Evolutionary conservation across 495 filamentous ascomycete species (phyloP).

Genomic region (Penicillium waksmanii): DNA sequence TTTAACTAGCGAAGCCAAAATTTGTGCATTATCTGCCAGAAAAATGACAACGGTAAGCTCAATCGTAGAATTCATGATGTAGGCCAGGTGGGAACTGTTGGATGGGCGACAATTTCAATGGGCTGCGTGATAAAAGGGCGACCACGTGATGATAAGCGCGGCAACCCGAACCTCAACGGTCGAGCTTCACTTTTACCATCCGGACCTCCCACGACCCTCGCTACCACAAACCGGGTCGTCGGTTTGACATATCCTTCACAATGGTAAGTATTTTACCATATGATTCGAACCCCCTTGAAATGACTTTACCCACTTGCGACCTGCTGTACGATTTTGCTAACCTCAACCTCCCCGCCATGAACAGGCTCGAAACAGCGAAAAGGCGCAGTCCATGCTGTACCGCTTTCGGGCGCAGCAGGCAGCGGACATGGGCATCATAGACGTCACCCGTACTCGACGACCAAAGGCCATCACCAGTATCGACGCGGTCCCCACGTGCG

Average conservation of each 20-base stretch:
- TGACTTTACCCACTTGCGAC: neutral
- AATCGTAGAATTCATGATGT: neutral
- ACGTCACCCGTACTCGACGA: slow-evolving; percentile 84
- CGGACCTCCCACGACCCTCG: slow-evolving; percentile 29
- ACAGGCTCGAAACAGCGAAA: slow-evolving; percentile 87
- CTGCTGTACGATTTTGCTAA: slow-evolving; percentile 26
- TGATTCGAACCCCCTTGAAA: neutral
- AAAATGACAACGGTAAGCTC: too few species aligned
- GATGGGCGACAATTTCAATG: neutral
- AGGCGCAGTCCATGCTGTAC: slow-evolving; percentile 99
- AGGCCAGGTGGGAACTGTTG: too few species aligned
- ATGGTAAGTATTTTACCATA: slow-evolving; percentile 35
- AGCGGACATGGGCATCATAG: slow-evolving; percentile 93
- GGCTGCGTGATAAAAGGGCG: neutral
- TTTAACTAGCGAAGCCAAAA: too few species aligned
- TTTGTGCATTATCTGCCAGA: too few species aligned
- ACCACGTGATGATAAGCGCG: slow-evolving; percentile 32
- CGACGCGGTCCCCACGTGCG: slow-evolving; percentile 80
- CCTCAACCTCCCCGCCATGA: slow-evolving; percentile 23
- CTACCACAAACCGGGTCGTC: slow-evolving; percentile 18
- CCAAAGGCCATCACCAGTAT: slow-evolving; percentile 88
- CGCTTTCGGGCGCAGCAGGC: slow-evolving; percentile 98
- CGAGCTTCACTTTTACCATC: slow-evolving; percentile 30
- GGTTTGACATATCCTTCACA: slow-evolving; percentile 28
- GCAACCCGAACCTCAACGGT: slow-evolving; percentile 32